phyloP scores from a whole-genome alignment of 257 asterid genomes.

The Lantana camara region DNA sequence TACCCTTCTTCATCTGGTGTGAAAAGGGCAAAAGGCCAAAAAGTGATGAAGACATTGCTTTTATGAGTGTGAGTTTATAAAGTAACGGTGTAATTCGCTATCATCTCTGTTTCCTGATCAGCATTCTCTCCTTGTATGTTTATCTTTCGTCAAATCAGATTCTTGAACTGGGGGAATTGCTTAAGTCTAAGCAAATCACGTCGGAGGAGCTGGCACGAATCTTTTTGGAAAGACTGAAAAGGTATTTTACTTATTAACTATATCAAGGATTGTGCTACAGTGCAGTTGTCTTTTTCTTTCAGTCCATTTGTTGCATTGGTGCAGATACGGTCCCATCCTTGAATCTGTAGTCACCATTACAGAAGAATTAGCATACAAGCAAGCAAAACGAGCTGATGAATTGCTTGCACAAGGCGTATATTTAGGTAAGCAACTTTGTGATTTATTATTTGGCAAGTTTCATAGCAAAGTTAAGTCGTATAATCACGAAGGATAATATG shows the following conservation, averaged over 20 bases:
- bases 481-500: background rate
- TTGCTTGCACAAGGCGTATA: slow-evolving; percentile 64
- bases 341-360: slow-evolving; percentile 84
- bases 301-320: slow-evolving; percentile 1
- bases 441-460: background rate
- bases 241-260: too few relatives aligned
- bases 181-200: slow-evolving; percentile 67
- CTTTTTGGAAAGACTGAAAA: slow-evolving; percentile 67
- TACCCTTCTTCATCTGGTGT: slow-evolving; percentile 54
- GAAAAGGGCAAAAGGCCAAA: slow-evolving; percentile 59
- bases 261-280: background rate
- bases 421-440: slow-evolving; percentile 49
- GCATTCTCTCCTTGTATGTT: slow-evolving; percentile 2
- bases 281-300: slow-evolving; percentile 1
- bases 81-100: too few relatives aligned
- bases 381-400: slow-evolving; percentile 79
- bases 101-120: background rate
- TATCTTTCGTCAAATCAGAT: slow-evolving; percentile 46
- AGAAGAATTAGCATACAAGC: slow-evolving; percentile 85
- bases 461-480: background rate
- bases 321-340: slow-evolving; percentile 81
- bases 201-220: slow-evolving; percentile 74
- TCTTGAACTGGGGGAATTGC: slow-evolving; percentile 81
- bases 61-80: slow-evolving; percentile 68
- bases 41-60: slow-evolving; percentile 78